Evolutionary conservation across 2,329 filamentous ascomycete genomes (phyloP), one percentile per base, ranked within the genome.

Genomic region (Cytospora leucostoma): DNA sequence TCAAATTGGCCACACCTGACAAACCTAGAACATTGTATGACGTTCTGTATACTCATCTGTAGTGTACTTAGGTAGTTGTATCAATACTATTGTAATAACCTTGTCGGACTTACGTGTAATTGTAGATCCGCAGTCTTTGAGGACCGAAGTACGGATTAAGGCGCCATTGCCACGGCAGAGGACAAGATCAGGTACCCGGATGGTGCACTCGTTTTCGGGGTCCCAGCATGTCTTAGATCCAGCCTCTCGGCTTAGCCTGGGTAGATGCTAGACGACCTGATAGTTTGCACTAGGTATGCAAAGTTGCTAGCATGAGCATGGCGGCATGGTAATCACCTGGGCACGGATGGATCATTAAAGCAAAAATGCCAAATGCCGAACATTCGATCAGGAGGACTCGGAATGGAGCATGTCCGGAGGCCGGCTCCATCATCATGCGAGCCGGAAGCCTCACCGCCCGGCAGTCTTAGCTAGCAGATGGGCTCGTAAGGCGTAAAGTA

Each of bases 401-500:
- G 33, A 13, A 56, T 34, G 34, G 12, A 40, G 21, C 15, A 40
- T 13, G 17, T 51, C 52, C 57, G 57, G 53, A n/a, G n/a, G 7
- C 40, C 40, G 40, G 7, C 17, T n/a, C 40, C 40, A n/a, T 5
- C 13, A 21, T 47, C 59, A 37, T 21, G 19, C 53, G 49, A 58
- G 44, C 50, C 53, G 59, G 63, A 37, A 59, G 32, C 35, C 6
- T 52, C 37, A 65, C 59, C 40, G 63, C 54, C 59, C 50, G 59
- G 49, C 38, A 40, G 58, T 34, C 54, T 21, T 21, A 53, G 34
- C 33, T 40, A 17, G 8, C 15, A 12, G n/a, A 27, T 27, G 27
- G 27, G 27, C 27, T 40, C 12, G 10, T 53, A 37, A 47, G 12
- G 13, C 17, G 11, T 17, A 13, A n/a, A 52, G 49, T 12, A 59